phyloP scores from a whole-genome alignment of 2,329 filamentous ascomycete genomes.

The Neoarthrinium moseri region DNA sequence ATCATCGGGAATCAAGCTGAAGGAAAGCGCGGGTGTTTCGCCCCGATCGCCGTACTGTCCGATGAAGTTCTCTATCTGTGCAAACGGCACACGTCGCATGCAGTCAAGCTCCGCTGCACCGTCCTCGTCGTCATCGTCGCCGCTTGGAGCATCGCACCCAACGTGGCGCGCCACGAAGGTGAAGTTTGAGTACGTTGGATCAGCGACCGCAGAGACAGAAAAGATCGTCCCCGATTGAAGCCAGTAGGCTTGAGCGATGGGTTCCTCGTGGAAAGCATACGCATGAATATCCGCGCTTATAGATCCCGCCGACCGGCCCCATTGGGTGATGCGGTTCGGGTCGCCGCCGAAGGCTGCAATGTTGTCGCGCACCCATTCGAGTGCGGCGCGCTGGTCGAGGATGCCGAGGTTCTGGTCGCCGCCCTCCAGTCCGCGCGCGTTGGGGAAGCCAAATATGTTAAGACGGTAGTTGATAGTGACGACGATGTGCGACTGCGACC shows the following conservation, averaged over 20 bases:
- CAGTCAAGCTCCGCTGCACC: slow-evolving; percentile 30
- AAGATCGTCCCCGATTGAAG: slow-evolving; percentile 38
- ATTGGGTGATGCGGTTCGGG: slow-evolving; percentile 37
- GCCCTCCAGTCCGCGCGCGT: slow-evolving; percentile 21
- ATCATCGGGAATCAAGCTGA: slow-evolving; percentile 27
- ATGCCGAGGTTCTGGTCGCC: slow-evolving; percentile 43
- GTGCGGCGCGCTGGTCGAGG: slow-evolving; percentile 46
- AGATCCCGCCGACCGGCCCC: slow-evolving; percentile 46
- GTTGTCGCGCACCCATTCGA: slow-evolving; percentile 50
- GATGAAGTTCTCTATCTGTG: slow-evolving; percentile 15
- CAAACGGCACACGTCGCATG: slow-evolving; percentile 32
- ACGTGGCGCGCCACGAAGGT: slow-evolving; percentile 31
- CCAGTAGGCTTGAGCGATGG: slow-evolving; percentile 40
- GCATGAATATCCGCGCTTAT: slow-evolving; percentile 38
- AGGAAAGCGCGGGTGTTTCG: slow-evolving; percentile 20
- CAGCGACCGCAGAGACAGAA: slow-evolving; percentile 21
- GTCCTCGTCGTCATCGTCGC: slow-evolving; percentile 11
- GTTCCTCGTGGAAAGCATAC: slow-evolving; percentile 44
- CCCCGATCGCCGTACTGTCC: slow-evolving; percentile 16
- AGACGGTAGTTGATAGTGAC: slow-evolving; percentile 39
- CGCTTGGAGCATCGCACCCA: slow-evolving; percentile 28
- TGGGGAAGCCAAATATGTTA: slow-evolving; percentile 32
- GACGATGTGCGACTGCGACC: slow-evolving; percentile 26
- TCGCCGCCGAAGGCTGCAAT: slow-evolving; percentile 48
- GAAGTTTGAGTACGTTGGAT: slow-evolving; percentile 29